phyloP scores from a whole-genome alignment of 179 eudicot species.

The Carnegiea gigantea region DNA sequence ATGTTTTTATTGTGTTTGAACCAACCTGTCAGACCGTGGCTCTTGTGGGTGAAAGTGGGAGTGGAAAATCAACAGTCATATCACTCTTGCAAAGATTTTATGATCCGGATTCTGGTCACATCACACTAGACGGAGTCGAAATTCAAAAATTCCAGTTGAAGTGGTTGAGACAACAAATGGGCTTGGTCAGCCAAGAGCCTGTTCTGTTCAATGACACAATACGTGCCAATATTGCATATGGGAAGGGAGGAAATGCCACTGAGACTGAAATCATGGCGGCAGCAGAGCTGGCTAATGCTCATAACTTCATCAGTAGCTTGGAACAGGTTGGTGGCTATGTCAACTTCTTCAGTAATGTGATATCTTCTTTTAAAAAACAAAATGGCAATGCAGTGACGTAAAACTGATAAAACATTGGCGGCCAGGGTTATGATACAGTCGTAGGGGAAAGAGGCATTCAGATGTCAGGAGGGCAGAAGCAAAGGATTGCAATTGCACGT shows the following conservation, averaged over 20 bases:
- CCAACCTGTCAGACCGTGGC: background rate
- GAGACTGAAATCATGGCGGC: slow-evolving; percentile 5
- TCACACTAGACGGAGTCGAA: background rate
- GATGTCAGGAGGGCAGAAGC: slow-evolving; percentile 15
- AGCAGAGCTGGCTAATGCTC: slow-evolving; percentile 10
- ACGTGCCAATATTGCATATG: slow-evolving; percentile 6
- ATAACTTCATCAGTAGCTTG: slow-evolving; percentile 9
- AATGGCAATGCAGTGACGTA: background rate
- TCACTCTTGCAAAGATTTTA: slow-evolving; percentile 7
- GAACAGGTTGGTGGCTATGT: background rate
- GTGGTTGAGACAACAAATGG: slow-evolving; percentile 11
- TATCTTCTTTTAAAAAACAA: background rate
- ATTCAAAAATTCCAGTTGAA: background rate
- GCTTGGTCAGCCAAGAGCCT: slow-evolving; percentile 7
- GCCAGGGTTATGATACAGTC: slow-evolving; percentile 7
- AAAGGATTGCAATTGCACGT: slow-evolving; percentile 10
- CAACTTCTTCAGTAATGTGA: background rate
- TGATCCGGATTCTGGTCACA: background rate
- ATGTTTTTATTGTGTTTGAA: background rate
- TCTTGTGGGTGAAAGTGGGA: slow-evolving; percentile 12
- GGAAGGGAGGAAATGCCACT: slow-evolving; percentile 7
- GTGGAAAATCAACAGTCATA: slow-evolving; percentile 6
- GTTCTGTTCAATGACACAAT: slow-evolving; percentile 4
- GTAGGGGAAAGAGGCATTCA: slow-evolving; percentile 10
- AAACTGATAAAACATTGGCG: background rate